phyloP scores from a whole-genome alignment of 2,329 filamentous ascomycete species.

The Venturia pyrina region DNA sequence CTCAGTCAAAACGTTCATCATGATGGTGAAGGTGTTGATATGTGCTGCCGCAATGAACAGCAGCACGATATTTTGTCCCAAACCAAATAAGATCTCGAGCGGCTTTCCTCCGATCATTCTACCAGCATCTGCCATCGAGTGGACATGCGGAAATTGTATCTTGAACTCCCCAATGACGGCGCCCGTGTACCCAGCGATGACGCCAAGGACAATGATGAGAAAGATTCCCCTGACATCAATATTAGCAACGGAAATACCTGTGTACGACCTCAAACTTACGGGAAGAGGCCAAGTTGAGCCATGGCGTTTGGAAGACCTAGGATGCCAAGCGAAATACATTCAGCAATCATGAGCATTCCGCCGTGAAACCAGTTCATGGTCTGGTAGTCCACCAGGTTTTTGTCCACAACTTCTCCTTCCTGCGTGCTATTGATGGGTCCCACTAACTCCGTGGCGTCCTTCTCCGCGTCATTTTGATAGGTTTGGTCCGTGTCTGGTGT shows the following conservation, averaged over 20 bases:
- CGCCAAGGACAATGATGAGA: conserved; percentile 42
- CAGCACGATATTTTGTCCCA: conserved; percentile 53
- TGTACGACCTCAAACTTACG: conserved; percentile 24
- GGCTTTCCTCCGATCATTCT: conserved; percentile 47
- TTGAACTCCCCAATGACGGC: conserved; percentile 53
- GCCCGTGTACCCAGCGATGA: conserved; percentile 50
- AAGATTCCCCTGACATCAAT: conserved; percentile 34
- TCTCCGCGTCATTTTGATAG: not conserved
- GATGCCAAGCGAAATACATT: conserved; percentile 48
- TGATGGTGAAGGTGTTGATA: conserved; percentile 58
- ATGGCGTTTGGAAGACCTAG: conserved; percentile 45
- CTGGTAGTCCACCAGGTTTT: conserved; percentile 33
- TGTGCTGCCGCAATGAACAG: conserved; percentile 65
- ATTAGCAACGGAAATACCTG: not conserved
- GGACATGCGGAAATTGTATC: conserved; percentile 45
- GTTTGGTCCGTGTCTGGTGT: not conserved
- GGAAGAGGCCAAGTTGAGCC: conserved; percentile 42
- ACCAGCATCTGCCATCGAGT: conserved; percentile 59
- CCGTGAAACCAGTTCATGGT: conserved; percentile 41
- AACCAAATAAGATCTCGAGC: conserved; percentile 44
- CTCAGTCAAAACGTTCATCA: conserved; percentile 54
- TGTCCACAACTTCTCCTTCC: not conserved
- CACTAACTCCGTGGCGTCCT: not conserved
- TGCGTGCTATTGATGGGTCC: not conserved
- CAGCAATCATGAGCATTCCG: conserved; percentile 46